Conservation (phyloP, 2,329 filamentous ascomycete species). For the Aureobasidium mangrovei region DNA sequence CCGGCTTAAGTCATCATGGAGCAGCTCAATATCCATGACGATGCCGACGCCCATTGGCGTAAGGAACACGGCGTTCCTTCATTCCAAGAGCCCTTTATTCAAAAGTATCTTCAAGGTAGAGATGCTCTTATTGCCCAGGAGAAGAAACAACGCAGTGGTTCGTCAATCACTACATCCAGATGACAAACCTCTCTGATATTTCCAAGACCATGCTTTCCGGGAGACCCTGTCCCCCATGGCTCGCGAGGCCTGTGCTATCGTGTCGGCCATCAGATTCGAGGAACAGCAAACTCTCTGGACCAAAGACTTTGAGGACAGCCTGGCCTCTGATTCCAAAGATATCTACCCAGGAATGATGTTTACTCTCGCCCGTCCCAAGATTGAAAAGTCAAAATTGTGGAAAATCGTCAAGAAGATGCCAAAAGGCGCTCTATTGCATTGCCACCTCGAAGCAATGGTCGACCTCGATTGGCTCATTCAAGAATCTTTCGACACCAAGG, state of each 20-base stretch:
- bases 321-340: conserved; percentile 50
- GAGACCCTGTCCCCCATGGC: conserved; percentile 71
- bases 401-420: conserved; percentile 77
- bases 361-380: conserved; percentile 70
- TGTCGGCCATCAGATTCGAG: conserved; percentile 66
- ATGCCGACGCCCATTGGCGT: conserved; percentile 33
- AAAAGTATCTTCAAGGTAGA: conserved; percentile 70
- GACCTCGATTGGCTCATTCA: conserved; percentile 74
- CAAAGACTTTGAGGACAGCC: conserved; percentile 58
- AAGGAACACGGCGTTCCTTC: conserved; percentile 33
- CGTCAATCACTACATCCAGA: conserved; percentile 26
- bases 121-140: conserved; percentile 71
- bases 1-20: not conserved
- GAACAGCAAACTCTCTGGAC: conserved; percentile 75
- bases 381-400: conserved; percentile 81
- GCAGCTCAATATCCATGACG: conserved; percentile 17
- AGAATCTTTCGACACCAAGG: conserved; percentile 59
- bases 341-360: conserved; percentile 93
- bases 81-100: conserved; percentile 64
- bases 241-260: conserved; percentile 66
- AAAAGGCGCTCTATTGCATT: conserved; percentile 78
- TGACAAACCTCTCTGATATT: not conserved
- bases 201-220: conserved; percentile 58
- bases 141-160: conserved; percentile 71
- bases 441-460: conserved; percentile 85